Conservation (phyloP, 1,284 basidiomycete genomes). For the Pascua sp. region DNA sequence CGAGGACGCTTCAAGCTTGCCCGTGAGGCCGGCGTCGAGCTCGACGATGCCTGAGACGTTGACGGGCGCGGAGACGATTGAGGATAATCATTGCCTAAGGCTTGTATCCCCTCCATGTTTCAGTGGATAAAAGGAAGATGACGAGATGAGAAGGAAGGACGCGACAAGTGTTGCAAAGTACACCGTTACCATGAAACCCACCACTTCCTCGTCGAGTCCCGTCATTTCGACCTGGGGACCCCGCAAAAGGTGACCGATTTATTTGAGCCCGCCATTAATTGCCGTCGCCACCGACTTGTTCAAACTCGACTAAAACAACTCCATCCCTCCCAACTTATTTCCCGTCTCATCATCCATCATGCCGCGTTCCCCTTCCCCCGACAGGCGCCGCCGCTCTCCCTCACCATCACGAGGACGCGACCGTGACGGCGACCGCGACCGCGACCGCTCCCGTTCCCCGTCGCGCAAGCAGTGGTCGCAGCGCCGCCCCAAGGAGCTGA, state of each 20-base stretch:
- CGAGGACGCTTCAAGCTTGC: not conserved
- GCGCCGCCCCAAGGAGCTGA: slow-evolving; percentile 42
- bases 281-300: slow-evolving; percentile 2
- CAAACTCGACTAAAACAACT: not conserved
- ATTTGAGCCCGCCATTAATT: not conserved
- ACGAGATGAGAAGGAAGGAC: not conserved
- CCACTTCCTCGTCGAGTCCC: not conserved
- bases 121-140: not conserved
- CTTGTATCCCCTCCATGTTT: slow-evolving; percentile 4
- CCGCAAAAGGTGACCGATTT: too few species aligned
- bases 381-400: slow-evolving; percentile 8
- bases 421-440: slow-evolving; percentile 6
- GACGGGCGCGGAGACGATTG: not conserved
- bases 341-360: slow-evolving; percentile 11
- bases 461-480: slow-evolving; percentile 8
- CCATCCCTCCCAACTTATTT: not conserved
- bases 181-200: not conserved
- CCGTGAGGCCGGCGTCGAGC: not conserved
- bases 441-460: not conserved
- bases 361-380: slow-evolving; percentile 35
- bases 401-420: not conserved
- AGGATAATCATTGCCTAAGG: slow-evolving; percentile 1
- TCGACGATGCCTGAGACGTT: not conserved
- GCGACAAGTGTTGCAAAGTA: not conserved
- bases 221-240: too few species aligned